phyloP scores from a whole-genome alignment of 495 filamentous ascomycete genomes.

The Aspergillus biplanus region DNA sequence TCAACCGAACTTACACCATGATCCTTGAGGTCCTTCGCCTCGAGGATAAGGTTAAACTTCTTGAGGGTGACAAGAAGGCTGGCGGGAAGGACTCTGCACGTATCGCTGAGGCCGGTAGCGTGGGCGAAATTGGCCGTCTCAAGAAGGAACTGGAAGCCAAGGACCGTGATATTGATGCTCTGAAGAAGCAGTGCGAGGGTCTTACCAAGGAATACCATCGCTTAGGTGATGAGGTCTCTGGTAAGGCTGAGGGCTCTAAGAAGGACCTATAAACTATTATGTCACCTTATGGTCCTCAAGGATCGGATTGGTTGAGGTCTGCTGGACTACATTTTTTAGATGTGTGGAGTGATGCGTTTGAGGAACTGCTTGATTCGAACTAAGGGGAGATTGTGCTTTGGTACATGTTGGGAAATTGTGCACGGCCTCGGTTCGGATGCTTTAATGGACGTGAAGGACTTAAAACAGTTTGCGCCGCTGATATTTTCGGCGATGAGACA shows the following conservation, averaged over 20 bases:
- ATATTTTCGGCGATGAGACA: too few relatives aligned
- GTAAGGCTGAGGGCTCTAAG: slow-evolving; percentile 59
- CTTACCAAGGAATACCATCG: slow-evolving; percentile 79
- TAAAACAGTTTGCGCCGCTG: neutral
- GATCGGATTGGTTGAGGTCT: too few relatives aligned
- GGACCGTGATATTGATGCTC: slow-evolving; percentile 73
- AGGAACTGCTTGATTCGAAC: neutral
- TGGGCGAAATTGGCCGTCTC: slow-evolving; percentile 74
- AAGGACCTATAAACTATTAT: slow-evolving; percentile 64
- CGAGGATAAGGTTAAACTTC: slow-evolving; percentile 86
- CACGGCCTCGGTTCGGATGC: neutral
- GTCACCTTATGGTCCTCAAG: too few relatives aligned
- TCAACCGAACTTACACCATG: slow-evolving; percentile 98
- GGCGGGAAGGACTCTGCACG: slow-evolving; percentile 70
- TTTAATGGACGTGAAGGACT: slow-evolving; percentile 3
- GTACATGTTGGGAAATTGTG: neutral
- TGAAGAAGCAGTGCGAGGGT: slow-evolving; percentile 85
- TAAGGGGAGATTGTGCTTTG: neutral
- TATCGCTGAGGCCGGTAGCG: slow-evolving; percentile 65
- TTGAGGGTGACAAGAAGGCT: slow-evolving; percentile 76
- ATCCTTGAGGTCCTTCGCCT: slow-evolving; percentile 93
- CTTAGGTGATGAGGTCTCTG: slow-evolving; percentile 74
- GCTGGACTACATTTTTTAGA: neutral
- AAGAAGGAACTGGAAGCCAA: slow-evolving; percentile 73
- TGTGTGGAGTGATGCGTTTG: neutral